Percentiles rank a stretch among this genome's conserved stretches.
Evolutionary conservation across 305 asterid genomes (phyloP).

Genomic region (Fraxinus latifolia): DNA sequence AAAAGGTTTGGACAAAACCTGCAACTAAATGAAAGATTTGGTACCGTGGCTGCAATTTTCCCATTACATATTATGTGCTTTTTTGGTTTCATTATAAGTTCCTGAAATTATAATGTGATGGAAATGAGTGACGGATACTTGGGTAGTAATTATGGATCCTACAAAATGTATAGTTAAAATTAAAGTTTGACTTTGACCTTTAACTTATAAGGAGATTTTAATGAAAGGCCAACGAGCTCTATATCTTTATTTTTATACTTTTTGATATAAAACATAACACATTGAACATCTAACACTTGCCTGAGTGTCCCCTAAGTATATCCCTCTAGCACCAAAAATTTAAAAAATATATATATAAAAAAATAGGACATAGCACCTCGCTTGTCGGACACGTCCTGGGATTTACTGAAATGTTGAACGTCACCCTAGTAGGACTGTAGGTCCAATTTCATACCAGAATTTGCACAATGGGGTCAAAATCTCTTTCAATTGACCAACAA

Average conservation of each 20-base stretch:
- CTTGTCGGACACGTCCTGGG: not conserved
- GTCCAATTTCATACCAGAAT: not conserved
- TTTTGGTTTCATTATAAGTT: not conserved
- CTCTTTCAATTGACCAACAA: not conserved
- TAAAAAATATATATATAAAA: not conserved
- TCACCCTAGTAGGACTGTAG: not conserved
- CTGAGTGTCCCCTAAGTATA: not conserved
- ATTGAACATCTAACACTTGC: not conserved
- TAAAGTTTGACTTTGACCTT: not conserved
- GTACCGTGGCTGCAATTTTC: too few species aligned
- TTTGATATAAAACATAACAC: not conserved
- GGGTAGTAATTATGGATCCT: not conserved
- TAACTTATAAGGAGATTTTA: not conserved
- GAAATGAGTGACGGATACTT: not conserved
- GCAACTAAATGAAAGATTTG: too few species aligned
- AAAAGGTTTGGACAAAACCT: too few species aligned
- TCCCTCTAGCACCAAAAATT: not conserved
- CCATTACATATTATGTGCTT: not conserved
- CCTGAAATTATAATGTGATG: not conserved
- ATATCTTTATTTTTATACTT: not conserved
- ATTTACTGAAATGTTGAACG: not conserved
- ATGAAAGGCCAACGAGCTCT: not conserved
- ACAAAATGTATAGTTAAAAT: not conserved
- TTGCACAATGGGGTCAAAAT: not conserved
- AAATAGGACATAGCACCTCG: not conserved